phyloP scores from a whole-genome alignment of 257 asterid species.

The Gynochthodes officinalis region DNA sequence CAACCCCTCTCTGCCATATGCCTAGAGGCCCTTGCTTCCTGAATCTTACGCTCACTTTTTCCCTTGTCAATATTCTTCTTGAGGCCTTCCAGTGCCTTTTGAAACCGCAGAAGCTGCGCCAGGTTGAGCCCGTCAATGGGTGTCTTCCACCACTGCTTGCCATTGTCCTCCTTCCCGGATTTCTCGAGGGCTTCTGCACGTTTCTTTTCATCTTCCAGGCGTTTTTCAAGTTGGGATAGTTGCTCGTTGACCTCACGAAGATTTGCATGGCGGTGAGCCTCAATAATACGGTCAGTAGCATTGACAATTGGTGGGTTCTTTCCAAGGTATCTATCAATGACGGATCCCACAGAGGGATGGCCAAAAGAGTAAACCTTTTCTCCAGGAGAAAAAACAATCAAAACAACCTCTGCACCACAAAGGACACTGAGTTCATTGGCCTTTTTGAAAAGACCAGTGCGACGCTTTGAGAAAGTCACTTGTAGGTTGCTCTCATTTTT shows the following conservation, averaged over 20 bases:
- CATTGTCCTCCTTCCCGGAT: too few species aligned
- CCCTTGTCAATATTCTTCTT: conserved; percentile 19
- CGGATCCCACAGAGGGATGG: neutral
- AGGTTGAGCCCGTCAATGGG: neutral
- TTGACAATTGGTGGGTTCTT: neutral
- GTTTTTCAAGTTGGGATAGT: neutral
- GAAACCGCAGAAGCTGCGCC: conserved; percentile 8
- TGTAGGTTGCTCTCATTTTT: neutral
- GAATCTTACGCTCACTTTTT: conserved; percentile 1
- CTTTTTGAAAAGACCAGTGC: neutral
- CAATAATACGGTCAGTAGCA: too few species aligned
- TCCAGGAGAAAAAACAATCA: neutral
- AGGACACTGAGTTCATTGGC: neutral
- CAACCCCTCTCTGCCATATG: neutral
- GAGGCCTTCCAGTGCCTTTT: conserved; percentile 13
- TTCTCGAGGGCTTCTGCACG: too few species aligned
- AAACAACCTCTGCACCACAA: neutral
- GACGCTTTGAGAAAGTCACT: neutral
- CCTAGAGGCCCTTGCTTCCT: neutral
- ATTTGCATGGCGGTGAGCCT: neutral
- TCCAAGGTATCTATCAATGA: neutral
- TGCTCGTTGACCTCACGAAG: neutral
- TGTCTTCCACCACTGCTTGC: neutral
- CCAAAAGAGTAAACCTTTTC: conserved; percentile 6
- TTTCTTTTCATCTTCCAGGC: neutral